phyloP scores from a whole-genome alignment of 495 filamentous ascomycete genomes.

The Rhypophila decipiens region DNA sequence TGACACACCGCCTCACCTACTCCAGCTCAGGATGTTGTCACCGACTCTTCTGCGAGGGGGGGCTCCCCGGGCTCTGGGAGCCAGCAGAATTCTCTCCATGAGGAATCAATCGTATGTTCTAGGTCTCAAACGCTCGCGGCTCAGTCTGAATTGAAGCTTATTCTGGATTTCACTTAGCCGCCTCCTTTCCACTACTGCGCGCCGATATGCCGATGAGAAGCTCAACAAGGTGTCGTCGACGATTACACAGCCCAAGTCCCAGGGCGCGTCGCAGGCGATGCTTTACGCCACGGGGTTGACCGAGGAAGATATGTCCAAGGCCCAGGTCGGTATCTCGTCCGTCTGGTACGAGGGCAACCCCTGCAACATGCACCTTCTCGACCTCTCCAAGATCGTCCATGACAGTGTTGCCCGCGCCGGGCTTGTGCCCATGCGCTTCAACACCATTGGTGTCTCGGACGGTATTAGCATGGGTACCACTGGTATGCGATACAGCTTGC shows the following conservation, averaged over 20 bases:
- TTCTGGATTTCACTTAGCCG: constrained; percentile 25
- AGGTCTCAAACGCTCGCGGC: not conserved
- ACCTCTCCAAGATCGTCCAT: constrained; percentile 74
- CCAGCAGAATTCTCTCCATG: constrained; percentile 25
- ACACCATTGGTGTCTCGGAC: constrained; percentile 92
- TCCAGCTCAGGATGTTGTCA: constrained; percentile 29
- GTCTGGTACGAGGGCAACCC: constrained; percentile 89
- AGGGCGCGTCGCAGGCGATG: constrained; percentile 98
- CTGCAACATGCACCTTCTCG: constrained; percentile 97
- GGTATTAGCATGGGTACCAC: constrained; percentile 75
- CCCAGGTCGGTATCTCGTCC: constrained; percentile 94
- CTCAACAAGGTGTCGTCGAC: constrained; percentile 77
- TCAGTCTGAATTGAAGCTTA: not conserved
- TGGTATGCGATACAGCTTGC: constrained; percentile 92
- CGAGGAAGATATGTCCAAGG: constrained; percentile 81
- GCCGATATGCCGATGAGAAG: constrained; percentile 39
- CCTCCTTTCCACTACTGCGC: constrained; percentile 30
- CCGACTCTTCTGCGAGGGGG: constrained; percentile 32
- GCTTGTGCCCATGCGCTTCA: constrained; percentile 86
- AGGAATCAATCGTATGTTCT: constrained; percentile 33
- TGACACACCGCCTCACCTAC: too few species aligned
- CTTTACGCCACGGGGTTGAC: constrained; percentile 87
- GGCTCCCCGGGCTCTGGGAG: constrained; percentile 34
- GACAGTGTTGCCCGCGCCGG: constrained; percentile 78
- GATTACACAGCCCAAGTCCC: constrained; percentile 93